Conservation (phyloP, 2,329 filamentous ascomycete genomes). For the Pleoardoris graminearum region DNA sequence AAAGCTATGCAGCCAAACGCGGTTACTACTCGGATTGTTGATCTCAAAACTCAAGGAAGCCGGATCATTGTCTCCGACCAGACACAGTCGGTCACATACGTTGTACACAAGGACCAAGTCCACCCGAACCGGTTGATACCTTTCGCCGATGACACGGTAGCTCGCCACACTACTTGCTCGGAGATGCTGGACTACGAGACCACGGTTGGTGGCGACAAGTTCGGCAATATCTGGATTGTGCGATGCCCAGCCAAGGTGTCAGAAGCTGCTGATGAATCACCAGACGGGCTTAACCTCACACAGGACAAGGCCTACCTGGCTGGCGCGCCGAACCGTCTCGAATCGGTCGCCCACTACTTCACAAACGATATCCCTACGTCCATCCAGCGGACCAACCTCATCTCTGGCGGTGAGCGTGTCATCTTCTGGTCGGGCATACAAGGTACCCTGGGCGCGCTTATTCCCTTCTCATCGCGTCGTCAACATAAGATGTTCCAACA, state of each 20-base stretch:
- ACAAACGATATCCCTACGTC: slow-evolving; percentile 90
- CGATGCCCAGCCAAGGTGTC: slow-evolving; percentile 85
- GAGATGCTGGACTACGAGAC: slow-evolving; percentile 98
- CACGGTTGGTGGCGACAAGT: slow-evolving; percentile 92
- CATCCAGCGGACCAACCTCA: slow-evolving; percentile 84
- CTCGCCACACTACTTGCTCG: slow-evolving; percentile 87
- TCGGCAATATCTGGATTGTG: slow-evolving; percentile 93
- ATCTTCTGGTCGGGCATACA: slow-evolving; percentile 93
- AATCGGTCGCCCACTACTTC: slow-evolving; percentile 85
- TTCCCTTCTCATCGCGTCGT: slow-evolving; percentile 88
- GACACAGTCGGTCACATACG: slow-evolving; percentile 86
- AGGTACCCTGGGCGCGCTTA: slow-evolving; percentile 88
- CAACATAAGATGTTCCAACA: slow-evolving; percentile 98
- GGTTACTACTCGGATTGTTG: slow-evolving; percentile 80
- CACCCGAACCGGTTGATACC: slow-evolving; percentile 89
- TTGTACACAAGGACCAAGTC: slow-evolving; percentile 78
- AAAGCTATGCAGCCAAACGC: slow-evolving; percentile 80
- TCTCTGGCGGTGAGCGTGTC: slow-evolving; percentile 89
- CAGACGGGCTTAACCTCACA: slow-evolving; percentile 84
- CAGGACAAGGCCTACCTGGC: slow-evolving; percentile 90
- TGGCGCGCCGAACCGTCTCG: slow-evolving; percentile 81
- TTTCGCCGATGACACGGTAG: slow-evolving; percentile 86
- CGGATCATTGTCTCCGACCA: slow-evolving; percentile 92
- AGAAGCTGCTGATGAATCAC: slow-evolving; percentile 88
- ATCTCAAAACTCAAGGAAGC: slow-evolving; percentile 85